Base-by-base conservation (phyloP, 371 early-diverging fungal genomes). In the Mortierella sp. region DNA sequence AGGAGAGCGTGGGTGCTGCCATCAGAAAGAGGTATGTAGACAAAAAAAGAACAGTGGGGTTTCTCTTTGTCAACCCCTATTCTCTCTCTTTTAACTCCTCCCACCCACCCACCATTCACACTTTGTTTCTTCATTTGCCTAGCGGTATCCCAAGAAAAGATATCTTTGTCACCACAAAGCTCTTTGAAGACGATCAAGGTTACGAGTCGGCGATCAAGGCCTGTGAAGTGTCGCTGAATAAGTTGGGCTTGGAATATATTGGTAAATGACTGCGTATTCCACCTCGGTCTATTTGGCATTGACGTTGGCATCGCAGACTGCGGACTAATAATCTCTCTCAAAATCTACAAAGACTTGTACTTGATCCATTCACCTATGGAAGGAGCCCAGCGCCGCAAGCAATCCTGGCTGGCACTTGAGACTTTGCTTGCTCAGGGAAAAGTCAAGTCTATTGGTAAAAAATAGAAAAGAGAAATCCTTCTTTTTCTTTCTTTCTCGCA, bases 161-260 rank as follows among this genome's bases (percentile, higher is more conserved):
- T 67, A 81, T 93, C 28, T 93, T 88, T 74, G 83, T 93, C 53
- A 93, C 93, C 15, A 90, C 92, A 12, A 93, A 93, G 64, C 75
- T 93, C 9, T 83, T 81, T 80, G 81, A 86, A 50, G 65, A 69
- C 15, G 69, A 72, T 50, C 85, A 86, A 23, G 85, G 85, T 15
- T 84, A 81, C 60, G 82, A 81, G 29, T 63, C 75, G 28, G 75
- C 84, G 16, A 57, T 76, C 14, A 63, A 60, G 77, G 89, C 89
- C 30, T 86, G 86, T 43, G 63, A 71, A 4, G 68, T 74, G 9
- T 88, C 89, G 0, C 72, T 95, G n/a, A 64, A 83, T 25, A 81
- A 84, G 45, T 83, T 95, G 50, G 86, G 85, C 1, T 68, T 88
- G 18, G 89, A 89, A 18, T 94, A 93, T 72, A 81, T 95, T 57